Base-by-base conservation (phyloP, 352 stramenopile species). In the Globisporangium solare region DNA sequence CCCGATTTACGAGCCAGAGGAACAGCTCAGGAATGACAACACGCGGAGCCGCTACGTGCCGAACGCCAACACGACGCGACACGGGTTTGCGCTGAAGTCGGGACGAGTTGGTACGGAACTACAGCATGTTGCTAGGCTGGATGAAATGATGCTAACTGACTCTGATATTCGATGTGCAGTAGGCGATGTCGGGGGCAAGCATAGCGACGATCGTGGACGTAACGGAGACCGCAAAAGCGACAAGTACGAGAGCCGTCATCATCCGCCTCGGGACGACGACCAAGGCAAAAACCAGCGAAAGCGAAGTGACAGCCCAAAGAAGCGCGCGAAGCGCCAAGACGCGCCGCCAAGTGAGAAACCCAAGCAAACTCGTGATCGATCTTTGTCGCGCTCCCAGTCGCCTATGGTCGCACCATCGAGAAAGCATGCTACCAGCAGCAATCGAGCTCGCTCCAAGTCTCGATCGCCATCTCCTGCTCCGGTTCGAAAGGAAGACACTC, bases 1-100 rank as follows among this genome's bases (percentile, higher is more conserved):
- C 32, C 76, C 78, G 21, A 63, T 88, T 11, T 92, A 90, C 42
- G 78, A 89, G 45, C 74, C 72, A 6, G 77, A 86, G 47, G 79
- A 86, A 42, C 82, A 92, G 51, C 64, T 79, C 14, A 51, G 68
- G 32, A 71, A 73, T 56, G 78, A 86, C 61, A 64, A 64, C 18
- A 83, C 72, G n/a, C 62, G 76, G 14, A 48, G 56, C 43, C 62
- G 64, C 46, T 4, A 51, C 10, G 67, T 63, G 6, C 76, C 73
- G n/a, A 3, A 35, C 1, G 4, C 27, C 4, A 35, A 35, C 27
- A 17, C 37, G 47, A 17, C 24, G 24, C 47, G 47, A 14, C 62
- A 76, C 54, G 59, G 62, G 3, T 86, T 86, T 61, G 67, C 73
- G 52, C 53, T 86, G 20, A 86, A 81, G 60, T 83, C 75, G 5